Conservation (phyloP, 2,329 filamentous ascomycete species). For the Chaetoscypha palmicola region DNA sequence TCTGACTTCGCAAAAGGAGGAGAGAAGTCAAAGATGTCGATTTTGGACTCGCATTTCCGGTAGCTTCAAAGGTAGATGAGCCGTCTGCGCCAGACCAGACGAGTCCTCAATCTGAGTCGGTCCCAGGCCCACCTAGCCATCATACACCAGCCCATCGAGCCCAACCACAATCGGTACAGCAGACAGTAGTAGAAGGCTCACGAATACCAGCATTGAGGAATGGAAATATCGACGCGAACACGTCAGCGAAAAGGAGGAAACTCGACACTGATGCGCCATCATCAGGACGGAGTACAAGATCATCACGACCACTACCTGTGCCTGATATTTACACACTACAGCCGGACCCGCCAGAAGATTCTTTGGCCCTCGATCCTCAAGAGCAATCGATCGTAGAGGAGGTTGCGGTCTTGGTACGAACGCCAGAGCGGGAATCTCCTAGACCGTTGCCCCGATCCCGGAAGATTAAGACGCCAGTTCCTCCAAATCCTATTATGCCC, state of each 20-base stretch:
- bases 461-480: not conserved
- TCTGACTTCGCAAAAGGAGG: constrained; percentile 35
- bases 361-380: constrained; percentile 1
- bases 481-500: constrained; percentile 25
- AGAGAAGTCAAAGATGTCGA: constrained; percentile 54
- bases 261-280: constrained; percentile 21
- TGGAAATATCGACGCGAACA: constrained; percentile 28
- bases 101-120: constrained; percentile 9
- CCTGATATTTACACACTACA: constrained; percentile 21
- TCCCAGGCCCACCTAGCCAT: not conserved
- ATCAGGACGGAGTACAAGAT: constrained; percentile 24
- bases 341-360: constrained; percentile 16
- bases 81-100: constrained; percentile 8
- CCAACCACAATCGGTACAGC: constrained; percentile 5
- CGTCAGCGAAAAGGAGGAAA: constrained; percentile 29
- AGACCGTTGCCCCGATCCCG: too few species aligned
- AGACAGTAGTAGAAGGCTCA: constrained; percentile 2
- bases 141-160: constrained; percentile 15
- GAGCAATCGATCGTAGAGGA: not conserved
- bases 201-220: constrained; percentile 9
- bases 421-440: not conserved
- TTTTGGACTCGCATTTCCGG: constrained; percentile 47
- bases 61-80: too few species aligned
- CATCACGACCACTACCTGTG: constrained; percentile 18
- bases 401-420: not conserved